phyloP scores from a whole-genome alignment of 2,329 filamentous ascomycete species.

The Pseudocercospora crystallina region DNA sequence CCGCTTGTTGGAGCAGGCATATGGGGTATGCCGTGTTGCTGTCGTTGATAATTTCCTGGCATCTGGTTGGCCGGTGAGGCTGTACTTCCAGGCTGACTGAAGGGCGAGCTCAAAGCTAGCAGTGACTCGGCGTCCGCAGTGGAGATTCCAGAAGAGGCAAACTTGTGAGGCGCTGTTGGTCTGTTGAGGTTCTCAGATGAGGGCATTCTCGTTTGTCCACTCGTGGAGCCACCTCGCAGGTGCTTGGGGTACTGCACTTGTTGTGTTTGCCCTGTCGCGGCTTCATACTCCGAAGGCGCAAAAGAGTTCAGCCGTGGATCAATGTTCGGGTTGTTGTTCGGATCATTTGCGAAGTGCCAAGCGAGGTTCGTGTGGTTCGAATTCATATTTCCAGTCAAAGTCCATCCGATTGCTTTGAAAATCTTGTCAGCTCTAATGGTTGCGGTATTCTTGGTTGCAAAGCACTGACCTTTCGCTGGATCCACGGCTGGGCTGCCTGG shows the following conservation, averaged over 20 bases:
- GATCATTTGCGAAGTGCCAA: constrained; percentile 68
- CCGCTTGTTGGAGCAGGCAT: constrained; percentile 10
- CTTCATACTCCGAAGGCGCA: constrained; percentile 14
- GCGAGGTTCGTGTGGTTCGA: constrained; percentile 82
- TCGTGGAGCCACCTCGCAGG: not conserved
- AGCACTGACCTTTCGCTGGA: constrained; percentile 49
- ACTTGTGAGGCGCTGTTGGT: constrained; percentile 11
- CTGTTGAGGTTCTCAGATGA: constrained; percentile 3
- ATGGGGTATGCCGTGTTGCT: constrained; percentile 5
- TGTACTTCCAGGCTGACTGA: constrained; percentile 26
- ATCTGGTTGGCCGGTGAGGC: constrained; percentile 12
- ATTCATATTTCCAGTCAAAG: constrained; percentile 82
- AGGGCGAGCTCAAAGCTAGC: constrained; percentile 52
- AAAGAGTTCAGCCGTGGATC: constrained; percentile 19
- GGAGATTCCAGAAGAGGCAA: constrained; percentile 4
- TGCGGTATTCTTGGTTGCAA: not conserved
- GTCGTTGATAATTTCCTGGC: constrained; percentile 6
- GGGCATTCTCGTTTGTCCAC: too few relatives aligned
- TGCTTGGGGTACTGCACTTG: constrained; percentile 11
- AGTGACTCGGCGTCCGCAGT: constrained; percentile 28
- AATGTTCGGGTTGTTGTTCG: constrained; percentile 17
- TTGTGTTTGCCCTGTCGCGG: constrained; percentile 8
- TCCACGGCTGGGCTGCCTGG: constrained; percentile 49
- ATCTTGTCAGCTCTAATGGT: not conserved
- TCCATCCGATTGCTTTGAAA: constrained; percentile 67